Conservation (phyloP, 371 early-diverging fungal species). For the Catenaria anguillulae region DNA sequence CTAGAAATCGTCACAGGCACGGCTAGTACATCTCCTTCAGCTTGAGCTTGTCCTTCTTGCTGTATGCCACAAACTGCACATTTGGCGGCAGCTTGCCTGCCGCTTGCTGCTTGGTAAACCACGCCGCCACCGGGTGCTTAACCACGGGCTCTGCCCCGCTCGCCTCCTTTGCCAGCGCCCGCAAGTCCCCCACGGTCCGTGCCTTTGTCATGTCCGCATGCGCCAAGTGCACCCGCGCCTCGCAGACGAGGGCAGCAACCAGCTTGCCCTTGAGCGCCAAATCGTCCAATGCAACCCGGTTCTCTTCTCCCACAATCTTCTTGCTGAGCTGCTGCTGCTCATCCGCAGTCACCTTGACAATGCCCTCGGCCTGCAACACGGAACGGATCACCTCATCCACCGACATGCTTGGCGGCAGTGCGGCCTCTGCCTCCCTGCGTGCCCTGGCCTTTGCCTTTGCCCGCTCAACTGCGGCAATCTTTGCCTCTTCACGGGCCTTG, state of each 20-base stretch:
- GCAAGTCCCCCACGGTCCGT: neutral
- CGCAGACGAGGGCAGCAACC: neutral
- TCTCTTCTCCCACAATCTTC: too few species aligned
- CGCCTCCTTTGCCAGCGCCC: neutral
- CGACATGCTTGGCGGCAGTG: too few species aligned
- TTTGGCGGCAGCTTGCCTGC: neutral
- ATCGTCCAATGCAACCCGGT: neutral
- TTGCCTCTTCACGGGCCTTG: too few species aligned
- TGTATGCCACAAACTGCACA: slow-evolving; percentile 1
- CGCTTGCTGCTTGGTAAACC: neutral
- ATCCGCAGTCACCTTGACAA: too few species aligned
- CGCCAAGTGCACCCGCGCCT: neutral
- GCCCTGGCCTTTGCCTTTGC: too few species aligned
- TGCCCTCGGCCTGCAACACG: neutral
- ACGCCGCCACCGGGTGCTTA: slow-evolving; percentile 5
- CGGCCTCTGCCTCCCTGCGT: too few species aligned
- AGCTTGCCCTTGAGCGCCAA: neutral
- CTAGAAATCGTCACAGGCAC: too few species aligned
- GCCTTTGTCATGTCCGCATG: neutral
- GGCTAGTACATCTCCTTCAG: too few species aligned
- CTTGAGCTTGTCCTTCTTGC: neutral
- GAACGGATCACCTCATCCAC: neutral
- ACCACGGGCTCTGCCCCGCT: neutral
- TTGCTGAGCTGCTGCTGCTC: neutral
- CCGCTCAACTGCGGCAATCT: too few species aligned